Evolutionary conservation across 129 eudicot species (phyloP).

Genomic region (Solidago caesia): DNA sequence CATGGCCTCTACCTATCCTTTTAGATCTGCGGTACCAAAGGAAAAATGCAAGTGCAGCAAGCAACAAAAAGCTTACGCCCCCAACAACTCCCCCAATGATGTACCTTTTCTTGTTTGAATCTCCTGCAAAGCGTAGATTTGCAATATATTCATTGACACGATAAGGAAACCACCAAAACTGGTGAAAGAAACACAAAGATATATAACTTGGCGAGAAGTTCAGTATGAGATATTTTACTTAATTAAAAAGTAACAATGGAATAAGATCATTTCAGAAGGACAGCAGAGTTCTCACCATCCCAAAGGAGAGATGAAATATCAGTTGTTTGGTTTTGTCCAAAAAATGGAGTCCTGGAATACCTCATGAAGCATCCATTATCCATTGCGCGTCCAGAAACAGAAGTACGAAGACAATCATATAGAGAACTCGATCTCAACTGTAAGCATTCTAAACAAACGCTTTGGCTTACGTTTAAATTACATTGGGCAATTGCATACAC

Average conservation of each 20-base stretch:
- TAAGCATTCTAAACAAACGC: conserved; percentile 57
- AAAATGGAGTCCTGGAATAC: conserved; percentile 53
- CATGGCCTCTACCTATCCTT: conserved; percentile 29
- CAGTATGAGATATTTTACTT: too few species aligned
- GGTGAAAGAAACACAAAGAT: too few species aligned
- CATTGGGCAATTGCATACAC: conserved; percentile 64
- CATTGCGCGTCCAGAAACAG: conserved; percentile 52
- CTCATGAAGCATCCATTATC: conserved; percentile 66
- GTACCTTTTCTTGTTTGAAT: conserved; percentile 50
- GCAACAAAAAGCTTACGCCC: conserved; percentile 54
- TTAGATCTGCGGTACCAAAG: conserved; percentile 41
- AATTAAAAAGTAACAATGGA: neutral
- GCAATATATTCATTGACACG: neutral
- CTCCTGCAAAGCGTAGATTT: conserved; percentile 27
- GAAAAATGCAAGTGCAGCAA: conserved; percentile 37
- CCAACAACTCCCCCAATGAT: conserved; percentile 68
- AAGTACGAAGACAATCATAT: conserved; percentile 40
- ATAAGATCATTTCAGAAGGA: neutral
- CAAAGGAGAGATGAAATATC: conserved; percentile 45
- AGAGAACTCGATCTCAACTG: conserved; percentile 34
- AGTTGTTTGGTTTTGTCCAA: conserved; percentile 51
- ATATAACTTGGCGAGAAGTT: neutral
- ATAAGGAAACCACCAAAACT: neutral
- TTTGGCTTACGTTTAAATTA: conserved; percentile 40
- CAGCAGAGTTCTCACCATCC: conserved; percentile 30